Evolutionary conservation across 805 yeast species (phyloP).

Genomic region (Priceomyces castillae): DNA sequence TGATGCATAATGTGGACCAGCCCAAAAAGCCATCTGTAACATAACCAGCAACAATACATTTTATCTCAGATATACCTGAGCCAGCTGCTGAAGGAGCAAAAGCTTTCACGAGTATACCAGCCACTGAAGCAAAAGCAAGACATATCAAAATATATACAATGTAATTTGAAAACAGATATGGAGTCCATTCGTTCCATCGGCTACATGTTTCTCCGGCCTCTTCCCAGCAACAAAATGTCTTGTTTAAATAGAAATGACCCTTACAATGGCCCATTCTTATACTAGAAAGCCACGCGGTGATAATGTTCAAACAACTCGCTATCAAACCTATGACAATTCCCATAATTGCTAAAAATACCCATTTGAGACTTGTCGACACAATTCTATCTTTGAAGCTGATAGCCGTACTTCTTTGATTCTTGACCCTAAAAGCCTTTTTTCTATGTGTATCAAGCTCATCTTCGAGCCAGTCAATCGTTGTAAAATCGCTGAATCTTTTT

Average conservation of each 20-base stretch:
- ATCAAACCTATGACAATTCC: slow-evolving; percentile 78
- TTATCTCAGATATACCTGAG: slow-evolving; percentile 95
- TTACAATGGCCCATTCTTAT: slow-evolving; percentile 78
- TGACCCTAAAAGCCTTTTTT: slow-evolving; percentile 22
- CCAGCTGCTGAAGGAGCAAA: slow-evolving; percentile 94
- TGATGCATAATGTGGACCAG: slow-evolving; percentile 67
- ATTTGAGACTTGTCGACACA: slow-evolving; percentile 47
- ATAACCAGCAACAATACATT: slow-evolving; percentile 91
- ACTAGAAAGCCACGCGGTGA: slow-evolving; percentile 84
- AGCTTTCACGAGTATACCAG: slow-evolving; percentile 65
- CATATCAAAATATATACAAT: slow-evolving; percentile 58
- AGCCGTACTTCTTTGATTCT: slow-evolving; percentile 10
- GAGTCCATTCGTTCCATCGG: slow-evolving; percentile 70
- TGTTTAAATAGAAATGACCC: slow-evolving; percentile 63
- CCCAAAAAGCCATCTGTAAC: slow-evolving; percentile 73
- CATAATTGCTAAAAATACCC: slow-evolving; percentile 72
- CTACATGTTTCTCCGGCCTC: slow-evolving; percentile 49
- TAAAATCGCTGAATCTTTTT: slow-evolving; percentile 56
- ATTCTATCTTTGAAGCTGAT: slow-evolving; percentile 23
- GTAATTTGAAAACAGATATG: slow-evolving; percentile 46
- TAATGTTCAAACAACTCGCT: slow-evolving; percentile 77
- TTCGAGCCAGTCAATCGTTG: slow-evolving; percentile 69
- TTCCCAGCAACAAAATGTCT: slow-evolving; percentile 81
- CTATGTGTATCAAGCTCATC: slow-evolving; percentile 54
- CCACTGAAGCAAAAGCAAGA: slow-evolving; percentile 54